These are phyloP conservation scores for Nicotiana noctiflora DNA, from an alignment of 257 asterid genomes.

Conservation along the genomic window DNA sequence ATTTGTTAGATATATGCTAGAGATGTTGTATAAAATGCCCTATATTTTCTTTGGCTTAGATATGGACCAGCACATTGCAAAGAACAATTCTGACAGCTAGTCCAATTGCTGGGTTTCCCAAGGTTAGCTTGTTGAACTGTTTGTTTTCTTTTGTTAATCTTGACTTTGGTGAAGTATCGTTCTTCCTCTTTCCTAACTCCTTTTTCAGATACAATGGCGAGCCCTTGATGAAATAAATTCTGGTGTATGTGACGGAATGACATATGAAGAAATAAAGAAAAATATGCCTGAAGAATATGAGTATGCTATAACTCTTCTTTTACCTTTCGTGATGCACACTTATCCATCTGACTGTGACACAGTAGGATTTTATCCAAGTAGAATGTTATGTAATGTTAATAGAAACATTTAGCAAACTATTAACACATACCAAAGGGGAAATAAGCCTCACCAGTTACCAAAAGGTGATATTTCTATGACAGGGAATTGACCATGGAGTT, in stretches of 20 bases:
- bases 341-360: neutral
- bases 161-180: neutral
- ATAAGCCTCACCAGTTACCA: neutral
- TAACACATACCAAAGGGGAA: neutral
- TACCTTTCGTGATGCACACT: neutral
- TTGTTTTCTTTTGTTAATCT: conserved; percentile 3
- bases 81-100: conserved; percentile 85
- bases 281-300: conserved; percentile 96
- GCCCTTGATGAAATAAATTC: conserved; percentile 98
- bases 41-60: conserved; percentile 43
- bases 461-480: neutral
- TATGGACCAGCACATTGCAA: conserved; percentile 99
- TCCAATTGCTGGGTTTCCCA: conserved; percentile 88
- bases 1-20: neutral
- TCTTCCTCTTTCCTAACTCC: conserved; percentile 11
- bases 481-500: neutral
- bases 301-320: conserved; percentile 44
- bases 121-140: conserved; percentile 41
- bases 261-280: conserved; percentile 95
- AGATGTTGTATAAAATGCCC: neutral
- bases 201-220: conserved; percentile 92
- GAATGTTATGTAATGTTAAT: neutral
- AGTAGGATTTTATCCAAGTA: neutral
- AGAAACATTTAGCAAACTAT: neutral
- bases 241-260: conserved; percentile 97